Base-by-base conservation (phyloP, 345 rosid species). In the Citrus australasica region DNA sequence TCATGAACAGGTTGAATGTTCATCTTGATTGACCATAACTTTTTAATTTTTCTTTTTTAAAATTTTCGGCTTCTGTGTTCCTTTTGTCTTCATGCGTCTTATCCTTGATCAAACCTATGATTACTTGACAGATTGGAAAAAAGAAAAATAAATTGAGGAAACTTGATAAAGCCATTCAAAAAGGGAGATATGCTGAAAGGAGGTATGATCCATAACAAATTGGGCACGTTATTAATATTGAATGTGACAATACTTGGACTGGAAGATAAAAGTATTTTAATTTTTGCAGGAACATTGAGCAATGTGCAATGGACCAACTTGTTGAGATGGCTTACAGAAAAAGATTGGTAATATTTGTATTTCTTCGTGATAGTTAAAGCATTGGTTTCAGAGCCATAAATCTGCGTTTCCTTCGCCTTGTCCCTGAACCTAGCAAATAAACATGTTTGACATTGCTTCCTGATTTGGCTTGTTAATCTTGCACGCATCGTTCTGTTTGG, bases 231-330 rank as follows among this genome's bases (percentile, higher is more conserved):
- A 28, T 69, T 62, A 35, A 60, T 82, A 56, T 71, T 42, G 79
- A 75, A 58, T 25, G 40, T 17, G 17, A 71, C 56, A 68, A 28
- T 48, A 40, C 66, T 48, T 73, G 58, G 78, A 79, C 73, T 82
- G 40, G 79, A 64, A 11, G 51, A 28, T 83, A 71, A 32, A 68
- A 58, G 46, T 75, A 48, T 51, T 71, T 76, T 78, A 22, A 56
- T 76, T 67, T 87, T 67, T 87, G 88, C 93, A 96, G 99, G 89
- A 90, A 85, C 60, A 56, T 86, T 37, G 99, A 91, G 85, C 84
- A 86, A 60, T 82, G 84, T 64, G 99, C 97, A 42, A 89, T 96
- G 93, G 90, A 94, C 81, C 96, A 93, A 78, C 97, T 92, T 81
- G 83, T 92, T 69, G 92, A 94, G 87, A 88, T 88, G 84, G 98